These are phyloP conservation scores for Pyrus bretschneideri DNA, from an alignment of 306 rosid genomes.

Conservation along the genomic window DNA sequence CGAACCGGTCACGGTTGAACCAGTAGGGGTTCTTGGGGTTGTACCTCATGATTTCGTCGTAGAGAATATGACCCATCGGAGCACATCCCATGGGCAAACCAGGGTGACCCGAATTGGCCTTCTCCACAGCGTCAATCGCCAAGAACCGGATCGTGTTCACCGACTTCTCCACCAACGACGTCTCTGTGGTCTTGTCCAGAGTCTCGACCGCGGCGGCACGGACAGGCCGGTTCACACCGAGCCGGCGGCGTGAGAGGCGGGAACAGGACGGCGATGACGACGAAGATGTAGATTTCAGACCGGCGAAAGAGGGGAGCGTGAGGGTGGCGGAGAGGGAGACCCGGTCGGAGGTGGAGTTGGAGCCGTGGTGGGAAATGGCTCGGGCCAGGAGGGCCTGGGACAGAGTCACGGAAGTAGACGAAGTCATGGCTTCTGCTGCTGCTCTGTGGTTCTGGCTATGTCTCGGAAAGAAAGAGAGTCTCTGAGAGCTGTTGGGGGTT, in stretches of 20 bases:
- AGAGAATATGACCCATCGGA: slow-evolving; percentile 84
- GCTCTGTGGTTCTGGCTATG: not conserved
- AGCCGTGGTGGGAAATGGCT: slow-evolving; percentile 49
- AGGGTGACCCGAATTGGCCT: slow-evolving; percentile 94
- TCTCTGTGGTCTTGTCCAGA: slow-evolving; percentile 39
- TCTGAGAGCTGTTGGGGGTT: not conserved
- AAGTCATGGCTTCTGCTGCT: slow-evolving; percentile 46
- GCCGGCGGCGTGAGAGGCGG: slow-evolving; percentile 10
- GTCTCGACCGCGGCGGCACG: slow-evolving; percentile 49
- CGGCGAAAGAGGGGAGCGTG: slow-evolving; percentile 49
- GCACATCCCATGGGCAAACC: slow-evolving; percentile 99
- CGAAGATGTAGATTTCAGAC: slow-evolving; percentile 45
- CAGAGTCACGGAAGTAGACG: slow-evolving; percentile 67
- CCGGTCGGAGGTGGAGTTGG: slow-evolving; percentile 41
- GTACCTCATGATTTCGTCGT: slow-evolving; percentile 80
- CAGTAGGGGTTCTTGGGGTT: slow-evolving; percentile 89
- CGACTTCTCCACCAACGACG: slow-evolving; percentile 66
- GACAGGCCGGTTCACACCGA: slow-evolving; percentile 11
- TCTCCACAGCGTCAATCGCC: slow-evolving; percentile 80
- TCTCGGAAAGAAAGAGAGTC: slow-evolving; percentile 1
- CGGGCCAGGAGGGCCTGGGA: slow-evolving; percentile 66
- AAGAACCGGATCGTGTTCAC: slow-evolving; percentile 87
- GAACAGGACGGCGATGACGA: slow-evolving; percentile 15
- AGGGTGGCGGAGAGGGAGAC: slow-evolving; percentile 47
- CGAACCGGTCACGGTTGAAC: slow-evolving; percentile 97